Evolutionary conservation across 1,284 basidiomycete genomes (phyloP), one percentile per base, ranked within the genome.

Genomic region (Megacollybia platyphylla): DNA sequence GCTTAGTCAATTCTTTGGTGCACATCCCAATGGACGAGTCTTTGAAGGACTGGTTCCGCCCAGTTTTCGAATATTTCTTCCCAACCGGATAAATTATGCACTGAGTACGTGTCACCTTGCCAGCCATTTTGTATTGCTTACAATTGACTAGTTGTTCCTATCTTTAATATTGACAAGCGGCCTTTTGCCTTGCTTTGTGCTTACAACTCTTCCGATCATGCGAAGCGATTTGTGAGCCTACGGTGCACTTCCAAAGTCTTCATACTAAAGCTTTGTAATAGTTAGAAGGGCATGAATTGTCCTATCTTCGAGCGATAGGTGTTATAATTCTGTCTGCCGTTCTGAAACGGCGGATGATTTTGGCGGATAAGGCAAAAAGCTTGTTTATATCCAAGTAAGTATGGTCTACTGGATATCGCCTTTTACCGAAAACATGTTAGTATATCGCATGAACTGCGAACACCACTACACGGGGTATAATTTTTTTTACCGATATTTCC

Each of bases 301-400:
- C 92, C 38, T 96, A 94, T 59, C 59, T 96, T 38, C 79, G 92
- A 39, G 89, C 89, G 10, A 87, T 88, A 47, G 90, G 92, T 40
- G 90, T 96, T 41, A 94, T 97, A 51, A 93, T 97, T 46, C 68
- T 97, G 30, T 91, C 89, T 39, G 91, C 92, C 8, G 90, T 96
- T 4, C 71, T 96, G 36, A 92, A 94, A 60, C 76, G 91, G 43
- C 70, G 91, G 32, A 94, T 97, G 84, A 83, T 91, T 39, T 69
- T 96, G 8, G 93, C 93, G 2, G 93, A 97, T 60, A 93, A 96
- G 57, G 85, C 89, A 1, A 89, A 91, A 62, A 81, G 85, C 51
- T 59, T 89, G 43, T 92, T 92, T 60, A 91, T 92, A 48, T 90
- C 87, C 9, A 92, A 92, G 86, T 85, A 45, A 43, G 77, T 55